Base-by-base conservation (phyloP, 1,139 yeast genomes). In the Geotrichum candidum region DNA sequence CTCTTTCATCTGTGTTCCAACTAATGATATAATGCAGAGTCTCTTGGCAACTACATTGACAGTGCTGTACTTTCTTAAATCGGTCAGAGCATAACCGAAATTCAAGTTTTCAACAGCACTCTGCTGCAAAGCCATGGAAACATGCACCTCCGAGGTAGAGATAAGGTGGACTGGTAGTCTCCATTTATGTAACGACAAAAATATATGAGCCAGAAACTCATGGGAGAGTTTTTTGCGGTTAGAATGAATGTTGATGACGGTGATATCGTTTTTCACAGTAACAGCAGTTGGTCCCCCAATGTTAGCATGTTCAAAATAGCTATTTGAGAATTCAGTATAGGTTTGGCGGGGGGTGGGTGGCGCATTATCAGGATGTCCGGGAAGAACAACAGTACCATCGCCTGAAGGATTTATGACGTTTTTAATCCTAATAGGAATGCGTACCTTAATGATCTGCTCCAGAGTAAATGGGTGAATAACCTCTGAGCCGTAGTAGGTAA, bases 401-500 rank as follows among this genome's bases (percentile, higher is more conserved):
- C 98, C 99, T 27, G 74, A 73, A 58, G 99, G 98, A 73, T 94
- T 92, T 75, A 85, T 92, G 60, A 94, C 99, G 74, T 94, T 94
- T 76, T 94, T 94, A 70, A 94, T 94, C 73, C 98, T 84, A 73
- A 94, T 94, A 54, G 99, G 99, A 69, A 94, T 94, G 73, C 88
- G 89, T 13, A 98, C 98, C 68, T 87, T 86, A 68, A 94, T 94
- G 63, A 92, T 99, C 77, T 94, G 99, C 76, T 94, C 98, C 99
- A 94, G 94, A 46, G 99, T 94, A 79, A 94, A 94, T 1, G 99
- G 99, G 72, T 94, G 99, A 68, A 94, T 94, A 66, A 94, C 99
- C 77, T 94, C 99, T 5, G 96, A 88, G 45, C 99, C 99, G 72
- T 94, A 94, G 76, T 94, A 94, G 0, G 99, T 94, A 75, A 94